A percentile compares a stretch with the other conserved stretches of the same genome.
Evolutionary conservation across 768 basidiomycete genomes (phyloP).

Genomic region (Lactarius hengduanensis): DNA sequence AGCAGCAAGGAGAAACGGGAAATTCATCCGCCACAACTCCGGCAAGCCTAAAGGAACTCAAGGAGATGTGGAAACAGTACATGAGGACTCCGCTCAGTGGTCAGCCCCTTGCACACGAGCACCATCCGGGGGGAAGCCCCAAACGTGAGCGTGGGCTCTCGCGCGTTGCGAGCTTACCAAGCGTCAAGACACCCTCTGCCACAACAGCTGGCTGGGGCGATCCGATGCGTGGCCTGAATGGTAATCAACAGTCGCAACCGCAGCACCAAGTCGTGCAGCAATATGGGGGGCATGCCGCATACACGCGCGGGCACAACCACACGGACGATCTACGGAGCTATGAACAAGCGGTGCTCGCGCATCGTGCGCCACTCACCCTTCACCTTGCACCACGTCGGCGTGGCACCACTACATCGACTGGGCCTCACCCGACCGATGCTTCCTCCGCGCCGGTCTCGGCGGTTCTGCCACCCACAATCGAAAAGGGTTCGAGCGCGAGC

Average conservation of each 20-base stretch:
- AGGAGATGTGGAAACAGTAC: slow-evolving; percentile 74
- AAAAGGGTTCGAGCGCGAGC: slow-evolving; percentile 24
- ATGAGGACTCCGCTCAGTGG: slow-evolving; percentile 62
- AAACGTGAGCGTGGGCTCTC: slow-evolving; percentile 42
- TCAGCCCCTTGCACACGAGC: slow-evolving; percentile 27
- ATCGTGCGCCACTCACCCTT: slow-evolving; percentile 58
- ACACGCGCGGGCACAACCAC: slow-evolving; percentile 36
- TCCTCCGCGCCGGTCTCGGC: background rate
- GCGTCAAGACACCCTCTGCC: slow-evolving; percentile 59
- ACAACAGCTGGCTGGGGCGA: slow-evolving; percentile 25
- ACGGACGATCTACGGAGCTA: slow-evolving; percentile 68
- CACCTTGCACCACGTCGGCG: slow-evolving; percentile 49
- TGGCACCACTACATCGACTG: slow-evolving; percentile 26
- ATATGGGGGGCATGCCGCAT: slow-evolving; percentile 1
- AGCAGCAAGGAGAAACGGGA: slow-evolving; percentile 35
- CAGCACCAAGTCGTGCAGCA: slow-evolving; percentile 8
- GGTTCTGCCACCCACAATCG: background rate
- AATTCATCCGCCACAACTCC: slow-evolving; percentile 39
- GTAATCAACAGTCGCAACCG: slow-evolving; percentile 3
- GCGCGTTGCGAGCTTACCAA: slow-evolving; percentile 67
- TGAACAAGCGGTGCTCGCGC: slow-evolving; percentile 71
- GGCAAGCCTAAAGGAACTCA: slow-evolving; percentile 45
- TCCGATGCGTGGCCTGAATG: slow-evolving; percentile 22
- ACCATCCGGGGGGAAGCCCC: slow-evolving; percentile 29
- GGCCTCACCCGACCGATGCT: background rate